Base-by-base conservation (phyloP, 139 green algal species). In the Chlorella sp. region DNA sequence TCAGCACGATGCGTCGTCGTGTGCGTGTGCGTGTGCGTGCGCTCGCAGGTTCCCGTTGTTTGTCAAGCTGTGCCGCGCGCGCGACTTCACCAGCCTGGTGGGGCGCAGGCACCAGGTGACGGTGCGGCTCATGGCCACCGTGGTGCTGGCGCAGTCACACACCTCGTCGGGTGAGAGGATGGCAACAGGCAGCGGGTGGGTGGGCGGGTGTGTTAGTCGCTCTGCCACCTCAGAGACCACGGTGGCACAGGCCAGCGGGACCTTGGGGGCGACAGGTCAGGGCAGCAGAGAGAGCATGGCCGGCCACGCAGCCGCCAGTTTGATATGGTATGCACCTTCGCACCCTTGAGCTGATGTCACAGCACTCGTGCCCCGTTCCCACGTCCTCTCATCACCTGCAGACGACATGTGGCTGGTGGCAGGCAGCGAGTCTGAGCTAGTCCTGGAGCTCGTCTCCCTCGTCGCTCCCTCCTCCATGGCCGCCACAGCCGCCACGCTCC, bases 111-210 rank as follows among this genome's bases (percentile, higher is more conserved):
- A 80, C 5, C 73, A 88, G 42, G 75, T 93, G 10, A 49, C 67
- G n/a, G 49, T 87, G 27, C 89, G 93, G 34, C 85, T 98, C 29
- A 72, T 96, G 71, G 89, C 93, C 24, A 90, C 95, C 62, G 87
- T 87, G 35, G 80, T 93, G 2, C 74, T 93, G 20, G 78, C 96
- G 29, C 89, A 93, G 79, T 91, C 76, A 64, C 87, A 72, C 70
- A 82, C 86, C n/a, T n/a, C n/a, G n/a, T n/a, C n/a, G n/a, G n/a
- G n/a, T n/a, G n/a, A n/a, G n/a, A n/a, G n/a, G n/a, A n/a, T n/a
- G n/a, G n/a, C n/a, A n/a, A n/a, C n/a, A n/a, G n/a, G n/a, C n/a
- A n/a, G n/a, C n/a, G n/a, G n/a, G n/a, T n/a, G n/a, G n/a, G n/a
- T n/a, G n/a, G n/a, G n/a, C n/a, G n/a, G n/a, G n/a, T n/a, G n/a